Conservation (phyloP, 768 basidiomycete species). For the Hirschioporus abietinus region DNA sequence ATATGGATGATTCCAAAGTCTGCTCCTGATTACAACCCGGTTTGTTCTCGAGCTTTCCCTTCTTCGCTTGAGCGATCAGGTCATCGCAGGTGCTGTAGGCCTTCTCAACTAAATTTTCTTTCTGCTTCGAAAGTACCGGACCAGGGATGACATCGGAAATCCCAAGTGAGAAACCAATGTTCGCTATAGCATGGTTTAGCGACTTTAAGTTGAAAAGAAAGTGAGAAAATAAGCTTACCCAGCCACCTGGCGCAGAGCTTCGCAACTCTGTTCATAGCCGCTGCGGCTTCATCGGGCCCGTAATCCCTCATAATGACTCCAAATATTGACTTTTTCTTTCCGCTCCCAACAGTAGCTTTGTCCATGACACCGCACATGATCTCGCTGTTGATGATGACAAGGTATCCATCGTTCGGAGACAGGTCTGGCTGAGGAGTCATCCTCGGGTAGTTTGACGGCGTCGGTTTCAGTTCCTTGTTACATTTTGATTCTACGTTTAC, state of each 20-base stretch:
- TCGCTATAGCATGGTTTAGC: constrained; percentile 53
- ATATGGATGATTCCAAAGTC: constrained; percentile 95
- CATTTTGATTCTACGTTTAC: constrained; percentile 98
- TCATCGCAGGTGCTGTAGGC: constrained; percentile 87
- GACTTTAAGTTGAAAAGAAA: neutral
- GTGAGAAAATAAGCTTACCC: constrained; percentile 40
- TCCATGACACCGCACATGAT: constrained; percentile 99
- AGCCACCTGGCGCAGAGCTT: constrained; percentile 95
- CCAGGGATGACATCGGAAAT: constrained; percentile 99
- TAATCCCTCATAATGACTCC: constrained; percentile 97
- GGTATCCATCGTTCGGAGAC: constrained; percentile 95
- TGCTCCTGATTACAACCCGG: constrained; percentile 98
- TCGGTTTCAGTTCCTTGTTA: constrained; percentile 79
- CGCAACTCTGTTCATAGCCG: constrained; percentile 93
- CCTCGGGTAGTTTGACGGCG: constrained; percentile 54
- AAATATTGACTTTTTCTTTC: constrained; percentile 99
- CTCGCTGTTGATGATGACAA: constrained; percentile 95
- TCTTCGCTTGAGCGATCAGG: constrained; percentile 85
- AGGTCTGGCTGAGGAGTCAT: constrained; percentile 69
- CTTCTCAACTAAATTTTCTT: constrained; percentile 79
- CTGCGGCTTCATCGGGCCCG: constrained; percentile 89
- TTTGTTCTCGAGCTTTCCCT: constrained; percentile 90
- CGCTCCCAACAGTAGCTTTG: constrained; percentile 94
- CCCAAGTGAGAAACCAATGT: constrained; percentile 95
- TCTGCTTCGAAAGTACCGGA: constrained; percentile 68